Evolutionary conservation across 768 basidiomycete species (phyloP).

Genomic region (Imleria badia): DNA sequence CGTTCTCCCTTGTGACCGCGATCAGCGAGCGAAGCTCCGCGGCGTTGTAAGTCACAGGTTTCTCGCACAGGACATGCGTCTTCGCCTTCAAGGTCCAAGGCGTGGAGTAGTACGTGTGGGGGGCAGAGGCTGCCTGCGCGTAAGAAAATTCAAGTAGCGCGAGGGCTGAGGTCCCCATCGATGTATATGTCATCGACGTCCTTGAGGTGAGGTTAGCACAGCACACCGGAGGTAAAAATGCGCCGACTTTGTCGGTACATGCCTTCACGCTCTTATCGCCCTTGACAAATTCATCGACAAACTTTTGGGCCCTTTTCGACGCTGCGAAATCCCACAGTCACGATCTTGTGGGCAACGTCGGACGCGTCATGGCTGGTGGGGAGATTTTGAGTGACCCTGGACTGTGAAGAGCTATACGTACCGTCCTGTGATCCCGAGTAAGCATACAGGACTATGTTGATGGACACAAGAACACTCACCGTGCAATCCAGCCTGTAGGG

Average conservation of each 20-base stretch:
- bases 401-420: not conserved
- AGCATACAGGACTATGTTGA: not conserved
- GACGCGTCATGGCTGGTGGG: too few relatives aligned
- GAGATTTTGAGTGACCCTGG: too few relatives aligned
- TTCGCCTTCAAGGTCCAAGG: not conserved
- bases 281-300: not conserved
- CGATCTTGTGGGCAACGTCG: not conserved
- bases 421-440: not conserved
- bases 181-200: not conserved
- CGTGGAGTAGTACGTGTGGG: not conserved
- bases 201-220: not conserved
- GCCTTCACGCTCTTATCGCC: not conserved
- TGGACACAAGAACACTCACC: constrained; percentile 25
- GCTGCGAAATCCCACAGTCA: not conserved
- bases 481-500: not conserved
- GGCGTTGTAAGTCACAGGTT: not conserved
- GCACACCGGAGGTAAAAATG: not conserved
- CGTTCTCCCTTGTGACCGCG: not conserved
- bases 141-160: not conserved
- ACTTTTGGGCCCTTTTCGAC: not conserved
- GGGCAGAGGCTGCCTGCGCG: not conserved
- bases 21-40: constrained; percentile 1
- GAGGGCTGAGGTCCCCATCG: not conserved
- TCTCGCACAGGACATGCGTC: not conserved
- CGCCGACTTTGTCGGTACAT: not conserved